Evolutionary conservation across 768 basidiomycete genomes (phyloP).

Genomic region (Amanita brunnescens): DNA sequence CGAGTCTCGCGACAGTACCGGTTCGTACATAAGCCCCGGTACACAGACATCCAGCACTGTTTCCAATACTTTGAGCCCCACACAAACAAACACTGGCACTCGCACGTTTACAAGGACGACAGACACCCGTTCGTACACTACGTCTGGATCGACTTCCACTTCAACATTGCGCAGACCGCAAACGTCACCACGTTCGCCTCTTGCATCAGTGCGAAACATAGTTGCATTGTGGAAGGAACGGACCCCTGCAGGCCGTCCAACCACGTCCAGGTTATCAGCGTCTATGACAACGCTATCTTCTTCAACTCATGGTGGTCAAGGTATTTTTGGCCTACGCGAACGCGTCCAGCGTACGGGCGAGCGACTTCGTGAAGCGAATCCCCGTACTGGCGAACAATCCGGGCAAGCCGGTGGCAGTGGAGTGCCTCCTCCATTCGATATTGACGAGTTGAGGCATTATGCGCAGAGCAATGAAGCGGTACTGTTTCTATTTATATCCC

Average conservation of each 20-base stretch:
- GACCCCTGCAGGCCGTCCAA: constrained; percentile 38
- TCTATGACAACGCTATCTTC: constrained; percentile 28
- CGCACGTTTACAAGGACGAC: constrained; percentile 26
- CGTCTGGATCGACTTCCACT: constrained; percentile 27
- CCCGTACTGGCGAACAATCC: constrained; percentile 17
- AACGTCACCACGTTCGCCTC: constrained; percentile 59
- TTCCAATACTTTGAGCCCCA: constrained; percentile 29
- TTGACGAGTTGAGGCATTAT: constrained; percentile 37
- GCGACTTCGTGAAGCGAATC: constrained; percentile 23
- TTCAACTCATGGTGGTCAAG: constrained; percentile 33
- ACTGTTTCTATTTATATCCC: constrained; percentile 15
- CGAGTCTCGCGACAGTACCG: constrained; percentile 17
- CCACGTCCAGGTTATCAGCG: constrained; percentile 26
- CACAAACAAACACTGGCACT: constrained; percentile 19
- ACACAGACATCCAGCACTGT: constrained; percentile 31
- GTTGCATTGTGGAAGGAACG: constrained; percentile 77
- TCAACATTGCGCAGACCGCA: constrained; percentile 56
- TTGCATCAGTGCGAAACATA: constrained; percentile 69
- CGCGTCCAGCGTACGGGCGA: constrained; percentile 31
- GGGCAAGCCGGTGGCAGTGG: constrained; percentile 21
- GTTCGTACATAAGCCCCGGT: constrained; percentile 18
- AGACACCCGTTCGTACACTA: constrained; percentile 24
- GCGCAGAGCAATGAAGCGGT: constrained; percentile 43
- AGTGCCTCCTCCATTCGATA: constrained; percentile 35
- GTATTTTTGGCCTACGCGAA: constrained; percentile 43